Conservation (phyloP, 805 yeast species). For the Yarrowia deformans region DNA sequence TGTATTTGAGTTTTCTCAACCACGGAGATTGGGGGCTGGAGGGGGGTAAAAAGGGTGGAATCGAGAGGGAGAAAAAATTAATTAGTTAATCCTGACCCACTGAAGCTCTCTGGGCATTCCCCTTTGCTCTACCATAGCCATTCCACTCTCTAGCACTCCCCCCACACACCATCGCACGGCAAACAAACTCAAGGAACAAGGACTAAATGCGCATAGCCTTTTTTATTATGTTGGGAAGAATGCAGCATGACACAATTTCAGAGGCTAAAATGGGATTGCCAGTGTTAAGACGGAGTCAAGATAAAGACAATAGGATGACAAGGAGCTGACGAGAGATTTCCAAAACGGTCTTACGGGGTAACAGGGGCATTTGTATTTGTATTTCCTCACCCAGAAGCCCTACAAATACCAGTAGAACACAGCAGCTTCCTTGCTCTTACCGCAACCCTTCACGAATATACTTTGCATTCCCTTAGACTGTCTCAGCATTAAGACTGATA, state of each 20-base stretch:
- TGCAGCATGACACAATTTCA: constrained; percentile 29
- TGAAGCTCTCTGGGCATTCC: no score
- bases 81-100: no score
- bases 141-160: not conserved
- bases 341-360: no score
- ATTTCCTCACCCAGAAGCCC: no score
- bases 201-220: not conserved
- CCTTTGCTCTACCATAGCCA: no score
- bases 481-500: not conserved
- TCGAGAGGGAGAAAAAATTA: no score
- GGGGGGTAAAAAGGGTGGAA: not conserved
- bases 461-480: not conserved
- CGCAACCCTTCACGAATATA: no score
- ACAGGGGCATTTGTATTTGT: no score
- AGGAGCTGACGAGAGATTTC: no score
- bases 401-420: no score
- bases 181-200: constrained; percentile 7
- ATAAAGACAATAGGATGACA: not conserved
- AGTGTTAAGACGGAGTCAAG: not conserved
- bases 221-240: constrained; percentile 23
- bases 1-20: not conserved
- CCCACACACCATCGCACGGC: constrained; percentile 15
- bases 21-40: no score
- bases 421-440: no score
- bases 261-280: not conserved